Evolutionary conservation across 345 rosid genomes (phyloP).

Genomic region (Eucalyptus regnans): DNA sequence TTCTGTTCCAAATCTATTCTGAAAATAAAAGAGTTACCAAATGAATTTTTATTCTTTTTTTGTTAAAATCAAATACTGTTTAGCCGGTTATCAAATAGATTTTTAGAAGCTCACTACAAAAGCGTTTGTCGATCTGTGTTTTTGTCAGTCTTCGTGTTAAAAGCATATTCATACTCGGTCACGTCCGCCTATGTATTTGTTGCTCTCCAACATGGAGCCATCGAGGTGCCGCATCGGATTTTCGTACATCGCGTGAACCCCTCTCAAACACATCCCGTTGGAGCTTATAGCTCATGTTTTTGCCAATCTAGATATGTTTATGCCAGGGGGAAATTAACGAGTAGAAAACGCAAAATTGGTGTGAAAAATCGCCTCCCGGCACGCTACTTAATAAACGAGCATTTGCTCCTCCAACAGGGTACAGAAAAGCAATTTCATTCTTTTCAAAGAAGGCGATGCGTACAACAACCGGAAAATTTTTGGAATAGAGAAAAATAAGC

Average conservation of each 20-base stretch:
- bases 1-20: rapidly evolving
- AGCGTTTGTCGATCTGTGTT: not conserved
- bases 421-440: not conserved
- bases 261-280: not conserved
- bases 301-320: not conserved
- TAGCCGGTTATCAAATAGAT: too few species aligned
- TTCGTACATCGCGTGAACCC: not conserved
- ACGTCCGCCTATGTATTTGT: not conserved
- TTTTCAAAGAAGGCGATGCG: not conserved
- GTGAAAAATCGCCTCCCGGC: not conserved
- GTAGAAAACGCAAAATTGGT: not conserved
- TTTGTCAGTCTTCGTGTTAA: not conserved
- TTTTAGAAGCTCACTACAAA: rapidly evolving
- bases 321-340: not conserved
- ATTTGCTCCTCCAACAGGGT: not conserved
- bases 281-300: not conserved
- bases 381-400: not conserved
- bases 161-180: not conserved
- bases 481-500: not conserved
- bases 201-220: not conserved
- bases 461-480: not conserved
- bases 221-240: not conserved
- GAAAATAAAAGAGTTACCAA: rapidly evolving
- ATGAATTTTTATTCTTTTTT: too few species aligned
- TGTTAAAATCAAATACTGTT: rapidly evolving